Evolutionary conservation across 257 asterid species (phyloP).

Genomic region (Petunia secreta): DNA sequence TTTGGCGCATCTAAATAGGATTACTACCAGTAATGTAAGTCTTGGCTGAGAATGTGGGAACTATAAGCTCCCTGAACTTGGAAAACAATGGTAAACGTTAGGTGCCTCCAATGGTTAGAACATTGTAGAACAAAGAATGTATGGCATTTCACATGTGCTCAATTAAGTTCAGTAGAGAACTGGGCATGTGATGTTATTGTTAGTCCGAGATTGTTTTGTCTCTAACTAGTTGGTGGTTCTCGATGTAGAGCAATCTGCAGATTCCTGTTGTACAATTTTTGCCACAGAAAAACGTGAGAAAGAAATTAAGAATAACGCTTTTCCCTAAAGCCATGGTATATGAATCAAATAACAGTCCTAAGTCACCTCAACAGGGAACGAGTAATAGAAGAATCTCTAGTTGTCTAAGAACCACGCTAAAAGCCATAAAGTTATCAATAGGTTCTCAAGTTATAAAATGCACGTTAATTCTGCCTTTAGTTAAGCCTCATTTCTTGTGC

Average conservation of each 20-base stretch:
- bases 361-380: constrained; percentile 4
- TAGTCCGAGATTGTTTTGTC: background rate
- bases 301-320: background rate
- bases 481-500: background rate
- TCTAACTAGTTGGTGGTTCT: background rate
- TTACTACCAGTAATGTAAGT: background rate
- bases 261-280: constrained; percentile 15
- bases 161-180: background rate
- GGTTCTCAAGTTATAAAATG: background rate
- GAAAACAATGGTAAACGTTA: background rate
- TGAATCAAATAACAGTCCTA: background rate
- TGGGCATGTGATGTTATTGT: background rate
- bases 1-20: background rate
- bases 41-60: background rate
- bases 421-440: background rate
- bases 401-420: constrained; percentile 1
- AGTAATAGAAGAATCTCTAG: constrained; percentile 10
- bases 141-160: background rate
- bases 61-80: constrained; percentile 1
- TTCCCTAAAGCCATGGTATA: background rate
- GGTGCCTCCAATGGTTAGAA: background rate
- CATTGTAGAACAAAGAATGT: constrained; percentile 5
- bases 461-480: background rate
- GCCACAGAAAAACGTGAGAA: background rate
- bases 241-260: constrained; percentile 13